Base-by-base conservation (phyloP, 2,329 filamentous ascomycete genomes). In the Clarireedia monteithiana region DNA sequence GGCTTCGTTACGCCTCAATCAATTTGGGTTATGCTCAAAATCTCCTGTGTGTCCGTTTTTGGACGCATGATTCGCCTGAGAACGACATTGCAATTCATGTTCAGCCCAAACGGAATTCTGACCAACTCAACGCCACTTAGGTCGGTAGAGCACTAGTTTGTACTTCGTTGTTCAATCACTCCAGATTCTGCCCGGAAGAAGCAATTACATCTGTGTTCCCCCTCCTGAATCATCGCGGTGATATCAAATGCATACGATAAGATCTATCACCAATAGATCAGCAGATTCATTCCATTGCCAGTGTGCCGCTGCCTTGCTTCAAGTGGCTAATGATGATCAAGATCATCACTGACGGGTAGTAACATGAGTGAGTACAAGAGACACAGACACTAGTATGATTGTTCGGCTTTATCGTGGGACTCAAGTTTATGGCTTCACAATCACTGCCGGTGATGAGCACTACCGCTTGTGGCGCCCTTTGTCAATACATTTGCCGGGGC, bases 321-420 rank as follows among this genome's bases (percentile, higher is more conserved):
- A 30, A 55, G 53, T 51, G 51, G 54, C 59, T 58, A 60, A 60
- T 64, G 60, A 58, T 61, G 48, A 49, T 60, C 62, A 59, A 64
- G 61, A 59, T 59, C 59, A 59, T 63, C 55, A 58, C 59, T 38
- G 24, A 60, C 62, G 64, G 65, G 49, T 63, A 53, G 56, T 50
- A 60, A 59, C 64, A 66, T 59, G 53, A 60, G 53, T 45, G 56
- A 60, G 53, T 50, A 55, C 53, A 20, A 20, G 44, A 36, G 49
- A 44, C 53, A 55, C 53, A 55, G 38, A 45, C 53, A 55, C 52
- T 24, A 26, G 36, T 39, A 55, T 47, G 46, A 55, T 38, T 50
- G 44, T 55, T 44, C 36, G 50, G 47, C 50, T 50, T 34, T 44
- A 50, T 50, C 38, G 53, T 55, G 24, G 38, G 39, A 55, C 53